These are phyloP conservation scores for Xenoacremonium recifei DNA, from an alignment of 2,329 filamentous ascomycete species.

Conservation along the genomic window DNA sequence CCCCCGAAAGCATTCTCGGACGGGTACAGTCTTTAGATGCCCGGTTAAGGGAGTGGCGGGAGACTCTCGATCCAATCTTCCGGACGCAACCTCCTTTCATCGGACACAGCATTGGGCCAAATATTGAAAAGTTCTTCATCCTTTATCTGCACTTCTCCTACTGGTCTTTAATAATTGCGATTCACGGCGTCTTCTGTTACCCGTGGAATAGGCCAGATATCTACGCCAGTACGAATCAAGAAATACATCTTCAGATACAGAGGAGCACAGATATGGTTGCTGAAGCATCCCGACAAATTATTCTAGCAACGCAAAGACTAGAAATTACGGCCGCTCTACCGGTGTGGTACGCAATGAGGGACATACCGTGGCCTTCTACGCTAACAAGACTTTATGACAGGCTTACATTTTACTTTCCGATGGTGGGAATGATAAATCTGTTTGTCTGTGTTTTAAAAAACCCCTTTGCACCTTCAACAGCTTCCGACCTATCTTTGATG, in stretches of 20 bases:
- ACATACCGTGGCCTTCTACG: background rate
- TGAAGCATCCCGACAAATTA: constrained; percentile 2
- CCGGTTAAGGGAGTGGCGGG: background rate
- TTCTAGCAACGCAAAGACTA: constrained; percentile 2
- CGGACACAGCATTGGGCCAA: background rate
- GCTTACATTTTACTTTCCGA: constrained; percentile 4
- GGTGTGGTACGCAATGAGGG: background rate
- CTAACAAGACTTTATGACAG: background rate
- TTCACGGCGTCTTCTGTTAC: constrained; percentile 5
- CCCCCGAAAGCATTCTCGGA: background rate
- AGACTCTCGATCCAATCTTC: background rate
- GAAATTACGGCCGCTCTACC: constrained; percentile 2
- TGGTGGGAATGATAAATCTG: constrained; percentile 4
- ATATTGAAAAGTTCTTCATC: background rate
- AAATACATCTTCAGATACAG: constrained; percentile 1
- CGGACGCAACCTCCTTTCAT: constrained; percentile 1
- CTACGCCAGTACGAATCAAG: background rate
- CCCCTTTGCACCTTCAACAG: background rate
- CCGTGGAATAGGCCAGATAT: constrained; percentile 4
- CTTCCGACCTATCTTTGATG: constrained; percentile 4
- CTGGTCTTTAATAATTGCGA: background rate
- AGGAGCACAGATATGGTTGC: constrained; percentile 3
- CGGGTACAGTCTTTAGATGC: background rate
- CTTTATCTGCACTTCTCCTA: constrained; percentile 4
- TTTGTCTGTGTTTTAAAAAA: constrained; percentile 5